These are phyloP conservation scores for Agrostemma githago DNA, from an alignment of 148 eudicot genomes.

Conservation along the genomic window DNA sequence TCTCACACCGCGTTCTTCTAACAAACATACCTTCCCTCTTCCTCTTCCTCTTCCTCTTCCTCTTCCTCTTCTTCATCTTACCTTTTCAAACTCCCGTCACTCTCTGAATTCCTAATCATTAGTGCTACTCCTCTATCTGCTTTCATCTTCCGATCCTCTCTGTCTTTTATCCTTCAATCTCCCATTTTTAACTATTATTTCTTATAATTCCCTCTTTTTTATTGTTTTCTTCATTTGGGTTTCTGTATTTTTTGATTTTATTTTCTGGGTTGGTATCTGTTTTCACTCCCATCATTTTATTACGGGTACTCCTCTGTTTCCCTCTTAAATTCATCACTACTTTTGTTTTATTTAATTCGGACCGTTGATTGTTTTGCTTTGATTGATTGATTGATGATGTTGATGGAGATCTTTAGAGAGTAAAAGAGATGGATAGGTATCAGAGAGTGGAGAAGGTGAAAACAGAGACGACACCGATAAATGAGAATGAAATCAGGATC, in stretches of 20 bases:
- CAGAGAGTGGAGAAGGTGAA: slow-evolving; percentile 43
- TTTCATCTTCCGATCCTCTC: neutral
- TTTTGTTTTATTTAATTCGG: neutral
- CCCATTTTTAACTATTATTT: neutral
- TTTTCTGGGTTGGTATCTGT: neutral
- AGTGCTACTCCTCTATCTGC: neutral
- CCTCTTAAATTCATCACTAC: no score
- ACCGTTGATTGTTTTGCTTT: neutral
- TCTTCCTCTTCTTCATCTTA: neutral
- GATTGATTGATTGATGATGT: neutral
- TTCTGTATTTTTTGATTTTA: neutral
- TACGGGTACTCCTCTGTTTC: neutral
- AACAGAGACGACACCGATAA: slow-evolving; percentile 28
- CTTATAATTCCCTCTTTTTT: neutral
- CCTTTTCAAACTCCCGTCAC: neutral
- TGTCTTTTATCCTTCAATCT: neutral
- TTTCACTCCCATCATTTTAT: neutral
- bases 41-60: neutral
- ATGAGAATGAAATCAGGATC: slow-evolving; percentile 44
- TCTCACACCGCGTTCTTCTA: neutral
- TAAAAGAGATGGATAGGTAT: slow-evolving; percentile 34
- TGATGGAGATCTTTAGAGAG: slow-evolving; percentile 3
- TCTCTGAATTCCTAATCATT: no score
- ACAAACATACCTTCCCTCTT: neutral
- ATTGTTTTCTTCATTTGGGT: neutral